Base-by-base conservation (phyloP, 129 eudicot genomes). In the Artemisia annua region DNA sequence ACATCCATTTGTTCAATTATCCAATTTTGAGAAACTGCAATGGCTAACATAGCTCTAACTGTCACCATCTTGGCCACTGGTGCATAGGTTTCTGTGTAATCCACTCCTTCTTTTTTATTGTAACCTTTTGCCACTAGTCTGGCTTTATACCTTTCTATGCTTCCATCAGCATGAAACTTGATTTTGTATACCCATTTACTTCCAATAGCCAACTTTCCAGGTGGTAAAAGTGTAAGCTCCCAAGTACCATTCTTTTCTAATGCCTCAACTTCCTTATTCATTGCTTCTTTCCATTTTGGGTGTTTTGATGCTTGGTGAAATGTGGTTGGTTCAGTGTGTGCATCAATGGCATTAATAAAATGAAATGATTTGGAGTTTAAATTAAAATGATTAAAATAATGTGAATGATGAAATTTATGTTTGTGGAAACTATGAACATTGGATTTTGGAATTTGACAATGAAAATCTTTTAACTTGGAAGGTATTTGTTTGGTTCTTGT, bases 141-240 rank as follows among this genome's bases (percentile, higher is more conserved):
- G 4, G 59, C 59, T 53, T 53, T 53, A 6, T 5, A 53, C 7
- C 61, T 54, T 15, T 53, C 75, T 11, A 71, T 11, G 5, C 16
- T 3, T 0, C 66, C 75, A 71, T 30, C 66, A 8, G 55, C 9
- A 50, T 30, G 9, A 18, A 10, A 52, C 17, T 71, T 71, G 16
- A 71, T 28, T 20, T 17, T 28, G 18, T 22, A 71, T 0, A 52
- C 63, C 66, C 75, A 71, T 56, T 55, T 71, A 24, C 50, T 55
- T 4, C 66, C 66, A 28, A 69, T 49, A 3, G 59, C n/a, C 4
- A 14, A 7, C 12, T 51, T 49, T 17, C 59, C 56, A 7, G 20
- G 11, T 18, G 75, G 66, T 30, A 55, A 24, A 1, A 11, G 2
- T 0, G 19, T 17, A 0, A 26, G 4, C 1, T 5, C 20, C 75